Evolutionary conservation across 345 rosid genomes (phyloP).

Genomic region (Heritiera fomes): DNA sequence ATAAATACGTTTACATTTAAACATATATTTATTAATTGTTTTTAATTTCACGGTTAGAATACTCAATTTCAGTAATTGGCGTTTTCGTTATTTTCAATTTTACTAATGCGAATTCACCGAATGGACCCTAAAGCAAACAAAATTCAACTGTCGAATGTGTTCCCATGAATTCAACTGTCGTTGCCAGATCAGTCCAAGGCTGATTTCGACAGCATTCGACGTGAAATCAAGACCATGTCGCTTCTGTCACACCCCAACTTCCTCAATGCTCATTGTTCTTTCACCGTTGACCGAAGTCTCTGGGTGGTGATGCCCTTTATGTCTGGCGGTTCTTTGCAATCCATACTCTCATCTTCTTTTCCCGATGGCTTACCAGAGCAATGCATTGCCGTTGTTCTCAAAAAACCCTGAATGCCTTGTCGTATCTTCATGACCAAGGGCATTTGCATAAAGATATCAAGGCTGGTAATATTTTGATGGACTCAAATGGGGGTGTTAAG

Average conservation of each 20-base stretch:
- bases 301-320: constrained; percentile 97
- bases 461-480: constrained; percentile 73
- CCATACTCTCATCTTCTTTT: constrained; percentile 67
- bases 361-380: constrained; percentile 66
- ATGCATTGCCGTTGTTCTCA: constrained; percentile 65
- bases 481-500: constrained; percentile 67
- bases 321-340: constrained; percentile 81
- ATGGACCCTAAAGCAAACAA: too few species aligned
- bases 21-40: too few species aligned
- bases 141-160: constrained; percentile 40
- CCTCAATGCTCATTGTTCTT: constrained; percentile 77
- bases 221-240: constrained; percentile 73
- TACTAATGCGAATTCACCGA: too few species aligned
- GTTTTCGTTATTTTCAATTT: too few species aligned
- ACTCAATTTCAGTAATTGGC: too few species aligned
- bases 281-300: constrained; percentile 65
- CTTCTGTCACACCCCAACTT: constrained; percentile 78
- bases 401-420: constrained; percentile 65
- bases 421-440: constrained; percentile 78
- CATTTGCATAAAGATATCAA: constrained; percentile 75
- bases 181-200: constrained; percentile 71
- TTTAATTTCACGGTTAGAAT: too few species aligned
- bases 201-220: constrained; percentile 61
- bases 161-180: constrained; percentile 52
- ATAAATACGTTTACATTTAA: too few species aligned